Conservation (phyloP, 176 grass and related monocot genomes). For the Carex scoparia region DNA sequence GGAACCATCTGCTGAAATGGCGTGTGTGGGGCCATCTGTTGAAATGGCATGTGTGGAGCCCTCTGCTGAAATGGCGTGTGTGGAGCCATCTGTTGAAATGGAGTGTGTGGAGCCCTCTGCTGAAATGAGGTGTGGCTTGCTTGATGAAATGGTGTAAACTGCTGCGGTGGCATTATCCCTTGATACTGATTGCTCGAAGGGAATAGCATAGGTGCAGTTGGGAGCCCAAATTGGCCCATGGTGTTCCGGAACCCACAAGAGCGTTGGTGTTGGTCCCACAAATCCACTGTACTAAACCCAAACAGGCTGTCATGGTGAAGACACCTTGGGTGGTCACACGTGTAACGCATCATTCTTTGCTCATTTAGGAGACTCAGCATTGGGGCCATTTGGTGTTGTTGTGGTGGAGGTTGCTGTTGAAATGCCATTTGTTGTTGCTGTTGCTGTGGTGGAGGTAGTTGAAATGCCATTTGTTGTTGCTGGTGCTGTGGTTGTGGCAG, state of each 20-base stretch:
- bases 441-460: too few relatives aligned
- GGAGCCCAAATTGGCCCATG: background rate
- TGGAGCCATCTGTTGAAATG: background rate
- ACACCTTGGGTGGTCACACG: constrained; percentile 3
- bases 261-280: background rate
- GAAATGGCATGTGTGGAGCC: background rate
- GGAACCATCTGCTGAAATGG: background rate
- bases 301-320: background rate
- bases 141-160: background rate
- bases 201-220: background rate
- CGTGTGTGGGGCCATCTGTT: background rate
- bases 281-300: background rate
- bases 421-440: too few relatives aligned
- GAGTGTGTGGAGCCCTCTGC: background rate
- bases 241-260: constrained; percentile 6
- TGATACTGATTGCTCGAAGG: background rate
- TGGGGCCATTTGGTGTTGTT: background rate
- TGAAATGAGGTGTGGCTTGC: background rate
- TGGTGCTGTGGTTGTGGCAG: too few relatives aligned
- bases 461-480: background rate
- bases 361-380: background rate
- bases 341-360: background rate
- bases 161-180: background rate
- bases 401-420: too few relatives aligned
- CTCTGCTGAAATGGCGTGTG: background rate